Base-by-base conservation (phyloP, 2,329 filamentous ascomycete species). In the Dendryphion nanum region DNA sequence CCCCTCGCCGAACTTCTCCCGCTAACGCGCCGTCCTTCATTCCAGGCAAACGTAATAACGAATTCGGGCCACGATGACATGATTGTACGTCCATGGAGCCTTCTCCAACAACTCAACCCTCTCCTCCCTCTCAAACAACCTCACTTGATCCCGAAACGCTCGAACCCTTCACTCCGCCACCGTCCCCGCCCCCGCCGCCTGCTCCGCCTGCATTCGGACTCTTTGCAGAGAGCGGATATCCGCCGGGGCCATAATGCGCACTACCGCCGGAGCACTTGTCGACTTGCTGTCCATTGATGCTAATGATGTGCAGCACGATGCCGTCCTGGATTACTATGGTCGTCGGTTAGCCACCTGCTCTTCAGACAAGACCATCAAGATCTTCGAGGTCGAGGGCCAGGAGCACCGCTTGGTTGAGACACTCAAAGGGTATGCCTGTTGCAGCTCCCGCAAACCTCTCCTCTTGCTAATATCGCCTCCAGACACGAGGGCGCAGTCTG, bases 341-440 rank as follows among this genome's bases (percentile, higher is more conserved):
- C 84, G 93, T 53, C 86, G 91, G 63, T 82, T 98, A 56, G 93
- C 93, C 47, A 98, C 93, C 51, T 97, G 93, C 71, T 96, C 90
- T 23, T 96, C 91, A 51, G 93, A 98, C 72, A 90, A 93, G 66
- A 97, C 91, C 33, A 95, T 98, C 75, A 97, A 97, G 75, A 97
- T 98, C 64, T 98, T 96, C 64, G 93, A 98, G 71, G 85, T 98
- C 39, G 91, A 97, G 61, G 89, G 89, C 59, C 90, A 97, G 57
- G 80, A 85, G 53, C 91, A 98, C 70, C 81, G 87, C 48, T 74
- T 97, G 55, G 80, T 88, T 21, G 91, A 97, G 73, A 98, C 93
- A 18, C 75, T 98, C 51, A 95, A 95, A 72, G 91, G 91, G 89
- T 94, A 78, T 60, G 74, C 62, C 23, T n/a, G n/a, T 41, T 36